Percentiles rank a stretch among this genome's conserved stretches.
Evolutionary conservation across 2,329 filamentous ascomycete species (phyloP).

Genomic region (Ophiocordyceps camponoti-rufipedis): DNA sequence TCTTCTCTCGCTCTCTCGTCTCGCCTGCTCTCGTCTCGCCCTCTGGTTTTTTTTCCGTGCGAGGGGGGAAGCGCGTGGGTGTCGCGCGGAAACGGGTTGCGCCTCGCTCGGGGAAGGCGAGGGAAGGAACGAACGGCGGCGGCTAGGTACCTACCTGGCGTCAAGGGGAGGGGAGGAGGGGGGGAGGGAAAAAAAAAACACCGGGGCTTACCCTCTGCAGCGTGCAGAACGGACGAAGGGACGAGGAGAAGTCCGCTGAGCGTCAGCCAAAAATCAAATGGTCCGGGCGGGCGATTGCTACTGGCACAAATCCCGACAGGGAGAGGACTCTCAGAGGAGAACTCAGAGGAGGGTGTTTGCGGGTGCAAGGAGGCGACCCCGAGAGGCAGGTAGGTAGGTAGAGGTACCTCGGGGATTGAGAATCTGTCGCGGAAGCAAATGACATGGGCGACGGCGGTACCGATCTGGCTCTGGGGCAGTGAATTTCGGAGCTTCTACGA

Average conservation of each 20-base stretch:
- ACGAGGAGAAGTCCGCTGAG: not conserved
- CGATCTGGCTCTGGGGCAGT: not conserved
- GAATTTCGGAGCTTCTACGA: too few species aligned
- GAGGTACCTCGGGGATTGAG: not conserved
- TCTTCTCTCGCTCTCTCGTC: not conserved
- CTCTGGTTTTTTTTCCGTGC: not conserved
- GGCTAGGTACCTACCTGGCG: not conserved
- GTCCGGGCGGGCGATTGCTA: not conserved
- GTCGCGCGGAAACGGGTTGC: slow-evolving; percentile 1
- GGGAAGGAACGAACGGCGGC: not conserved
- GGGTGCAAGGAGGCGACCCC: not conserved
- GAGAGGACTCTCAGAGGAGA: not conserved
- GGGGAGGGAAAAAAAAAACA: not conserved
- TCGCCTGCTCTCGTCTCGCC: not conserved
- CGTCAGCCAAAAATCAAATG: not conserved
- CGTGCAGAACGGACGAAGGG: not conserved
- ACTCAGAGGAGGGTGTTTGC: not conserved
- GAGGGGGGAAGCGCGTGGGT: not conserved
- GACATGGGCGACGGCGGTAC: not conserved
- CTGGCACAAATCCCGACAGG: not conserved
- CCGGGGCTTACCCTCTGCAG: not conserved
- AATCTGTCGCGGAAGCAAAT: not conserved
- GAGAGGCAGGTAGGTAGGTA: not conserved
- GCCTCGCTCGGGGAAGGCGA: not conserved
- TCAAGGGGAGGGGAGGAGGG: not conserved